A percentile compares a stretch with the other conserved stretches of the same genome.
Evolutionary conservation across 1,284 basidiomycete species (phyloP).

Genomic region (Ustilago nuda): DNA sequence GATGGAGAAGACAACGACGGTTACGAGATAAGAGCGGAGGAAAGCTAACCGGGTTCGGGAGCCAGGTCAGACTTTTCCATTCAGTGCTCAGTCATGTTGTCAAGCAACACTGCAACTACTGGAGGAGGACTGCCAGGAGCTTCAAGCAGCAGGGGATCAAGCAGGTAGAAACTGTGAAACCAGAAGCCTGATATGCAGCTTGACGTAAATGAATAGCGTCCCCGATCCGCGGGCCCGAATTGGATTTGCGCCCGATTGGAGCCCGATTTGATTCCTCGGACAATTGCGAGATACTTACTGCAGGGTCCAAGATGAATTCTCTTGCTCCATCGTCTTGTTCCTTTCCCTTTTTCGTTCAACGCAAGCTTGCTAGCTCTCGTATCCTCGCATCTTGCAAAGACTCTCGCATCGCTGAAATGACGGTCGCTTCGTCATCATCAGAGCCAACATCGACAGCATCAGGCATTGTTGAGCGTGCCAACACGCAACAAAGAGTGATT

Average conservation of each 20-base stretch:
- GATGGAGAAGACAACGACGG: neutral
- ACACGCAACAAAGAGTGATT: conserved; percentile 85
- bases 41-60: neutral
- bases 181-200: neutral
- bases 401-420: conserved; percentile 8
- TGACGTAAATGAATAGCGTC: neutral
- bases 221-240: neutral
- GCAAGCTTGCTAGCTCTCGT: neutral
- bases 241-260: neutral
- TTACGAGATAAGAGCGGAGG: neutral
- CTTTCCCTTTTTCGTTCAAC: neutral
- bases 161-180: neutral
- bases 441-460: conserved; percentile 78
- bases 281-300: conserved; percentile 7
- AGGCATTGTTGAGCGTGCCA: conserved; percentile 85
- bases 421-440: conserved; percentile 63
- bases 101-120: neutral
- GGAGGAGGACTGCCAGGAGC: neutral
- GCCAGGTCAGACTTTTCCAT: neutral
- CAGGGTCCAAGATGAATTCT: conserved; percentile 21
- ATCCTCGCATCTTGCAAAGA: neutral
- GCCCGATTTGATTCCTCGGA: neutral
- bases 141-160: conserved; percentile 12
- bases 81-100: conserved; percentile 14
- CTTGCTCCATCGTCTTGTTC: neutral